Base-by-base conservation (phyloP, 2,329 filamentous ascomycete species). In the Fusarium secorum region DNA sequence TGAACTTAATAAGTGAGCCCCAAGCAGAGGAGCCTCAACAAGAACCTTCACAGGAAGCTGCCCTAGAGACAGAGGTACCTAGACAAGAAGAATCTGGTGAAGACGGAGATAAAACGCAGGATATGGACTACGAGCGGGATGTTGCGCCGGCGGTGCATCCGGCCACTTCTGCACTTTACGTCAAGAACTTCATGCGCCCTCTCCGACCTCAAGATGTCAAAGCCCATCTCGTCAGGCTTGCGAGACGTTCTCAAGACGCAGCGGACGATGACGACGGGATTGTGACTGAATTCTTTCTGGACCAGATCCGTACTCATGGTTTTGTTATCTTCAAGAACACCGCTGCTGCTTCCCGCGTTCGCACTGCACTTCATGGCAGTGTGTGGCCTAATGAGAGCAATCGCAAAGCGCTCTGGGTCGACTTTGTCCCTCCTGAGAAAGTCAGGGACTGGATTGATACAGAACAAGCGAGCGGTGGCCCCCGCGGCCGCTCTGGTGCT, bases 321-420 rank as follows among this genome's bases (percentile, higher is more conserved):
- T 93, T 98, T 77, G 91, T 91, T 39, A 83, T 88, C 28, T 95
- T 98, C 78, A 83, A 85, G 46, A 91, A 85, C 48, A 83, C 89
- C 14, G 84, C 90, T 5, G 90, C 92, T 7, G 96, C 96, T 7
- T 89, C 91, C 0, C 88, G 93, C 26, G 94, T 93, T 13, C 91
- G 95, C 52, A 87, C 89, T 14, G 87, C 88, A 5, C 84, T 98
- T 4, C 95, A 99, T 80, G 88, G 90, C 63, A 87, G 87, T 26
- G 87, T 94, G 38, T 98, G 95, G 93, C 95, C 95, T 2, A 89
- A 94, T 64, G 95, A 98, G 81, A 89, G 91, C 64, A 93, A 91
- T 72, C 88, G 96, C 35, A 97, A 96, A 79, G 86, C 90, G 2
- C 85, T 98, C 2, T 97, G 91, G 88, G 93, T 93, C 7, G 96